Percentiles rank a stretch among this genome's conserved stretches.
Conservation (phyloP, 441 rosid species). For the Pelargonium myrrhifolium region DNA sequence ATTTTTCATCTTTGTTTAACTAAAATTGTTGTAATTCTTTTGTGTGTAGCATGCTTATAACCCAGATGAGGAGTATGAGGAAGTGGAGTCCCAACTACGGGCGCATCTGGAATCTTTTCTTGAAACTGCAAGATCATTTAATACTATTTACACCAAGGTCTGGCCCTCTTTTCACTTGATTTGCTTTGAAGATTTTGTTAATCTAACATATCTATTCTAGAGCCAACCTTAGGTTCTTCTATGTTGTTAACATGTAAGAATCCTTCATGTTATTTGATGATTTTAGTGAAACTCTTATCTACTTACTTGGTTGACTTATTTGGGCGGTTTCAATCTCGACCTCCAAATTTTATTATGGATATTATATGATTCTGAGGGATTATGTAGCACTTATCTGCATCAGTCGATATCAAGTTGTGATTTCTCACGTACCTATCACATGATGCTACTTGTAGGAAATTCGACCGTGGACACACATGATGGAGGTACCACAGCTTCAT, state of each 20-base stretch:
- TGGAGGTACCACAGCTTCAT: slow-evolving; percentile 99
- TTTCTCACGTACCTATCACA: slow-evolving; percentile 11
- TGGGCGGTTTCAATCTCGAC: neutral
- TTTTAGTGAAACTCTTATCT: neutral
- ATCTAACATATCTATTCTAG: slow-evolving; percentile 1
- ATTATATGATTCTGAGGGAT: neutral
- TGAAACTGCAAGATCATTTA: slow-evolving; percentile 87
- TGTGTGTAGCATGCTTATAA: slow-evolving; percentile 75
- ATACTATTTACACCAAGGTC: slow-evolving; percentile 86
- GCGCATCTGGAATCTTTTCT: slow-evolving; percentile 79
- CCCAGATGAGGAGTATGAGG: slow-evolving; percentile 81
- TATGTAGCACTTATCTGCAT: neutral
- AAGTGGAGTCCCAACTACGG: slow-evolving; percentile 75
- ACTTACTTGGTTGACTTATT: neutral
- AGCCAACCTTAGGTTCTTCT: neutral
- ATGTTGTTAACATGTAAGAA: neutral
- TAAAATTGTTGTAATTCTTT: slow-evolving; percentile 1
- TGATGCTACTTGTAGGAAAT: slow-evolving; percentile 51
- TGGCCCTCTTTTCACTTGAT: slow-evolving; percentile 13
- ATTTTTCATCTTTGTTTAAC: neutral
- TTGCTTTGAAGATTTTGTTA: slow-evolving; percentile 1
- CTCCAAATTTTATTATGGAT: neutral
- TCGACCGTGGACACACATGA: slow-evolving; percentile 99
- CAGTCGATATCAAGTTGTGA: neutral
- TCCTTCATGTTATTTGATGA: neutral